Percentiles rank a stretch among this genome's conserved stretches.
Evolutionary conservation across 768 basidiomycete species (phyloP).

Genomic region (Tylopilus balloui): DNA sequence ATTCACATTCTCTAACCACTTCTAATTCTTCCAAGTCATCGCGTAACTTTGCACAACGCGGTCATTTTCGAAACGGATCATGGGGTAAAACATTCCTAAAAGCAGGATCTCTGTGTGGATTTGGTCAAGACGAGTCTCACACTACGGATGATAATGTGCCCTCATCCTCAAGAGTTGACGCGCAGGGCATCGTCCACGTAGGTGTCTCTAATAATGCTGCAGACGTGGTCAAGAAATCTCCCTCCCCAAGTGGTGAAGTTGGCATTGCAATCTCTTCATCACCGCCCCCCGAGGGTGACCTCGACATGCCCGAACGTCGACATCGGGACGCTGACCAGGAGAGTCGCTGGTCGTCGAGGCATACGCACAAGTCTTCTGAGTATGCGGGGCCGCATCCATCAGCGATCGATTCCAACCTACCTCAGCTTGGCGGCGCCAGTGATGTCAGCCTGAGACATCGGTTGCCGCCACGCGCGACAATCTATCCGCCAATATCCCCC

Average conservation of each 20-base stretch:
- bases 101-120: constrained; percentile 30
- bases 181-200: constrained; percentile 19
- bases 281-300: constrained; percentile 26
- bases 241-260: constrained; percentile 33
- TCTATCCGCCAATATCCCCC: constrained; percentile 18
- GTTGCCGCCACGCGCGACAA: constrained; percentile 30
- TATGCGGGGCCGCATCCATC: constrained; percentile 43
- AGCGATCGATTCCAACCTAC: constrained; percentile 21
- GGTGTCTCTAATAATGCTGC: not conserved
- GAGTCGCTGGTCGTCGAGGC: constrained; percentile 8
- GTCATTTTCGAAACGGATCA: constrained; percentile 37
- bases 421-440: constrained; percentile 16
- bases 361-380: constrained; percentile 27
- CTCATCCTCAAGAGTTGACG: constrained; percentile 21
- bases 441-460: constrained; percentile 35
- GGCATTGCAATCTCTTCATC: constrained; percentile 44
- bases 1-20: constrained; percentile 36
- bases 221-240: constrained; percentile 22
- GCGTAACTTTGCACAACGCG: constrained; percentile 15
- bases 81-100: constrained; percentile 37
- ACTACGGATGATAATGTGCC: constrained; percentile 22
- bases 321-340: not conserved
- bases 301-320: constrained; percentile 6
- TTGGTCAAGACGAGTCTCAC: constrained; percentile 21
- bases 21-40: constrained; percentile 32